phyloP scores from a whole-genome alignment of 106 monocot species.

The Platanthera zijinensis region DNA sequence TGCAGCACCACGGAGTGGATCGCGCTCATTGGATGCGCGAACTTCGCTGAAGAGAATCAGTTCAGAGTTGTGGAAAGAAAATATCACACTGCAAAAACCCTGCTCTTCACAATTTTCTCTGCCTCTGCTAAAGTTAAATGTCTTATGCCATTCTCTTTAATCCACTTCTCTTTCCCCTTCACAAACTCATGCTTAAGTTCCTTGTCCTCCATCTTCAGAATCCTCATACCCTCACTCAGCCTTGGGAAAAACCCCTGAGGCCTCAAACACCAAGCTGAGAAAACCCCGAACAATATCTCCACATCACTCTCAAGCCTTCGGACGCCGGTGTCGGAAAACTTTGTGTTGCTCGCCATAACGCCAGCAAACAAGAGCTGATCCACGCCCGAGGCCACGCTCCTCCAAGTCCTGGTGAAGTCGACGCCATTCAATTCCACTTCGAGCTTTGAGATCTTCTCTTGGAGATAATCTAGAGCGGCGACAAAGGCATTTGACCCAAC shows the following conservation, averaged over 20 bases:
- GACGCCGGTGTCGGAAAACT: constrained; percentile 56
- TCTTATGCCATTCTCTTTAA: constrained; percentile 53
- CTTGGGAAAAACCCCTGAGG: constrained; percentile 79
- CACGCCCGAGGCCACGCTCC: constrained; percentile 54
- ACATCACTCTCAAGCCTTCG: constrained; percentile 53
- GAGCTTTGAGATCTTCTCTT: constrained; percentile 59
- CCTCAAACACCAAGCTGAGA: constrained; percentile 76
- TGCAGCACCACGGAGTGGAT: too few relatives aligned
- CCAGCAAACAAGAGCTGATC: constrained; percentile 55
- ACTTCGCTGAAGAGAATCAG: background rate
- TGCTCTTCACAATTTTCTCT: constrained; percentile 63
- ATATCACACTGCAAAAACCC: constrained; percentile 19
- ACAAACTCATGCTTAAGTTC: constrained; percentile 28
- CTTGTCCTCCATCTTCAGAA: constrained; percentile 54
- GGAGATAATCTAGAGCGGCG: constrained; percentile 64
- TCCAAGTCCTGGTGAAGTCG: constrained; percentile 72
- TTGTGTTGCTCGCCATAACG: constrained; percentile 37
- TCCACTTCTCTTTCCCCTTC: constrained; percentile 39
- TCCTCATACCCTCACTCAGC: constrained; percentile 47
- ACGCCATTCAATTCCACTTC: constrained; percentile 48
- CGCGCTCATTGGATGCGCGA: too few relatives aligned
- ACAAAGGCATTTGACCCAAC: constrained; percentile 43
- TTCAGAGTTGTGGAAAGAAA: background rate
- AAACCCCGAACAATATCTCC: constrained; percentile 56
- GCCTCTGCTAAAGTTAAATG: constrained; percentile 52